phyloP scores from a whole-genome alignment of 345 rosid genomes.

The Moringa oleifera region DNA sequence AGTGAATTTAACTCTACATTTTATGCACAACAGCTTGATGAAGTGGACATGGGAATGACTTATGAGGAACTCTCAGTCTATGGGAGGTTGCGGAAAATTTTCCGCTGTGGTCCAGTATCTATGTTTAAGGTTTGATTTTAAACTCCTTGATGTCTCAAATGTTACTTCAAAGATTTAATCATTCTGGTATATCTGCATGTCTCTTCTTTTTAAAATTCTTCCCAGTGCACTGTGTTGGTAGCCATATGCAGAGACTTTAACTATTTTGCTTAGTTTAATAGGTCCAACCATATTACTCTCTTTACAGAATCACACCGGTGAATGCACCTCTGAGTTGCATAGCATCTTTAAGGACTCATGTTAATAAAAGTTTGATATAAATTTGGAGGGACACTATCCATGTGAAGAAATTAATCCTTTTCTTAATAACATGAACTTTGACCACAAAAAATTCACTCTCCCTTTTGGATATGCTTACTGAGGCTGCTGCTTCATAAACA shows the following conservation, averaged over 20 bases:
- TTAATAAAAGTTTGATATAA: no score
- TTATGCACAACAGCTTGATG: constrained; percentile 64
- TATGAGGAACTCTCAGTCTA: constrained; percentile 87
- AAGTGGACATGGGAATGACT: constrained; percentile 90
- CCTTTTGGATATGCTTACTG: no score
- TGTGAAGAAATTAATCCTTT: neutral
- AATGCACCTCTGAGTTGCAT: neutral
- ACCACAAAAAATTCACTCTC: no score
- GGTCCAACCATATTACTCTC: no score
- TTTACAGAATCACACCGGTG: neutral
- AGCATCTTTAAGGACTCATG: no score
- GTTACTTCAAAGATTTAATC: no score
- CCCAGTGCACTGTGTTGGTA: neutral
- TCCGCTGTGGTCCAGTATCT: constrained; percentile 92
- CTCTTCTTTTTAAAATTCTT: no score
- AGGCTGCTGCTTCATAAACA: no score
- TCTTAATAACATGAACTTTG: neutral
- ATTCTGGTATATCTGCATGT: no score
- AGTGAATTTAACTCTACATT: constrained; percentile 2
- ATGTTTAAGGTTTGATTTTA: constrained; percentile 76
- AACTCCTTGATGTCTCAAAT: neutral
- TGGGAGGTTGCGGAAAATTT: constrained; percentile 73
- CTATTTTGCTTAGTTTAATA: no score
- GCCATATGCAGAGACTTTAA: neutral
- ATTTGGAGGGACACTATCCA: neutral